Conservation (phyloP, 2,329 filamentous ascomycete species). For the Microcyclospora pomicola region DNA sequence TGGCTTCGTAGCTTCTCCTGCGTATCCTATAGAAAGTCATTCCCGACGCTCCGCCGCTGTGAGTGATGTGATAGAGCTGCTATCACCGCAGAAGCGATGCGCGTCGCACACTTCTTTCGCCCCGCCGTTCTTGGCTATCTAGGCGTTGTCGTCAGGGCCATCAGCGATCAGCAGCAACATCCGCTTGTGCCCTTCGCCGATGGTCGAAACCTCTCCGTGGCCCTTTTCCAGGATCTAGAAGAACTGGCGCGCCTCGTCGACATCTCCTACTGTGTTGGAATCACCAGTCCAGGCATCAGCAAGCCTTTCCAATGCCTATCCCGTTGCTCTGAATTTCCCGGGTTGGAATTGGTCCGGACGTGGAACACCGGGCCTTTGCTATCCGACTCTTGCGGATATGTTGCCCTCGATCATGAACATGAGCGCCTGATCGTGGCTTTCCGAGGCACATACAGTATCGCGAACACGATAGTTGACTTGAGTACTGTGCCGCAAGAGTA, state of each 20-base stretch:
- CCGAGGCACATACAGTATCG: constrained; percentile 83
- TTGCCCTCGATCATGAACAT: constrained; percentile 64
- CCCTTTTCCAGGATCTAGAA: constrained; percentile 69
- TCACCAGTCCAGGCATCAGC: constrained; percentile 65
- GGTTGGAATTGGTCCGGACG: constrained; percentile 63
- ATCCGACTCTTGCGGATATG: constrained; percentile 85
- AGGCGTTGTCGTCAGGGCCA: constrained; percentile 8
- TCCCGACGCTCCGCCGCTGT: background rate
- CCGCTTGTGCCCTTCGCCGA: constrained; percentile 19
- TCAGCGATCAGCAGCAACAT: constrained; percentile 16
- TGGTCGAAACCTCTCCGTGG: constrained; percentile 37
- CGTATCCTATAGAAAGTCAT: too few relatives aligned
- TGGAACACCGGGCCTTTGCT: constrained; percentile 85
- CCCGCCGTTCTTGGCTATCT: constrained; percentile 13
- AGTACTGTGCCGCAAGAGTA: constrained; percentile 84
- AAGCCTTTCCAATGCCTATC: constrained; percentile 76
- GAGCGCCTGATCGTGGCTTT: constrained; percentile 73
- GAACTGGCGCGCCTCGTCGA: constrained; percentile 84
- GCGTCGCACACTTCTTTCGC: constrained; percentile 6
- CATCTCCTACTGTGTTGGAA: constrained; percentile 85
- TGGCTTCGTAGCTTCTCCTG: too few relatives aligned
- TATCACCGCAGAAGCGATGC: constrained; percentile 3
- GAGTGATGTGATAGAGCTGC: background rate
- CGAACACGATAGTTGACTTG: constrained; percentile 82
- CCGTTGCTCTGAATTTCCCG: constrained; percentile 70